phyloP scores from a whole-genome alignment of 2,329 filamentous ascomycete species.

The Botrytis byssoidea region DNA sequence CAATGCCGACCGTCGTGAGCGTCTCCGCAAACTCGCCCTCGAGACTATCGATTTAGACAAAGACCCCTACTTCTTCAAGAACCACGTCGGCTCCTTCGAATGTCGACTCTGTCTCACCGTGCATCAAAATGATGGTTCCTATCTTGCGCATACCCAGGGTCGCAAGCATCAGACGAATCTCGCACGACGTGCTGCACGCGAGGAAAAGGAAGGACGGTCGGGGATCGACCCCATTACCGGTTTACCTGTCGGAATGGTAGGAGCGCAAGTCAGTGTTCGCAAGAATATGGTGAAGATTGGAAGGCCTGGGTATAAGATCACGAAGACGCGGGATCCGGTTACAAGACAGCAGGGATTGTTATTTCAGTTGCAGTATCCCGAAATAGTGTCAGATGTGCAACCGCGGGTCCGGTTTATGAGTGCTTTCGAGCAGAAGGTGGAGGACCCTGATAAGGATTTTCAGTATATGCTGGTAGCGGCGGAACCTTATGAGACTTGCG shows the following conservation, averaged over 20 bases:
- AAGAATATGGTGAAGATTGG: conserved; percentile 93
- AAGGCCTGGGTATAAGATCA: conserved; percentile 95
- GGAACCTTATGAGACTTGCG: conserved; percentile 97
- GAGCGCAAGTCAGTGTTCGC: conserved; percentile 59
- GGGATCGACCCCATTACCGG: conserved; percentile 66
- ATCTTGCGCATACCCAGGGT: conserved; percentile 96
- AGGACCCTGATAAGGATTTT: conserved; percentile 89
- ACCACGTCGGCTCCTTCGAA: conserved; percentile 97
- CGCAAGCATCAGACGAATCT: conserved; percentile 99
- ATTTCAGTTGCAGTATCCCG: conserved; percentile 96
- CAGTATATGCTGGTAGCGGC: conserved; percentile 95
- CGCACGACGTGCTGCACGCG: conserved; percentile 89
- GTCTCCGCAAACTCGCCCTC: conserved; percentile 94
- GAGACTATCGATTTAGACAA: conserved; percentile 99
- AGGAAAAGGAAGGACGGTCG: conserved; percentile 80
- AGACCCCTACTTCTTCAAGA: conserved; percentile 99
- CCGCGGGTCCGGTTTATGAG: conserved; percentile 96
- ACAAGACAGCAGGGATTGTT: conserved; percentile 85
- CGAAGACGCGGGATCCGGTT: conserved; percentile 86
- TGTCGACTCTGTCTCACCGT: conserved; percentile 95
- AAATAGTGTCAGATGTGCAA: conserved; percentile 71
- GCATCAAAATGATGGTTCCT: conserved; percentile 98
- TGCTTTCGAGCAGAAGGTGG: conserved; percentile 91
- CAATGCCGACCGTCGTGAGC: conserved; percentile 95
- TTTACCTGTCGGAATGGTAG: conserved; percentile 72